These are phyloP conservation scores for Silybum marianum DNA, from an alignment of 129 eudicot genomes.

Conservation along the genomic window DNA sequence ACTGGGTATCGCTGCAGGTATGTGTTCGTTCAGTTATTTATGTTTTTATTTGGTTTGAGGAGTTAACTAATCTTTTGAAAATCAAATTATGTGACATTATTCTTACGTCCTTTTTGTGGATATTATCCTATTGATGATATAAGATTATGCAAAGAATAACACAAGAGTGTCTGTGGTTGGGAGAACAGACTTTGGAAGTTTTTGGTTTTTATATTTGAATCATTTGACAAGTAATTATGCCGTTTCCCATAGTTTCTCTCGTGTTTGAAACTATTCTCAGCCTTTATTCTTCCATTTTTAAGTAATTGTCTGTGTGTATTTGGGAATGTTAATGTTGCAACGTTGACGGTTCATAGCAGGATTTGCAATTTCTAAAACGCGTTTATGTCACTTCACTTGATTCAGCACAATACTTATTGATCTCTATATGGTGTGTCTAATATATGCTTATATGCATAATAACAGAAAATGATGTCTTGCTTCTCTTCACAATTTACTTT, in stretches of 20 bases:
- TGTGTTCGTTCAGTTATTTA: not conserved
- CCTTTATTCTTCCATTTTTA: not conserved
- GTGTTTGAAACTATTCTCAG: not conserved
- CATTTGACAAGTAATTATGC: not conserved
- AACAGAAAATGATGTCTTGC: not conserved
- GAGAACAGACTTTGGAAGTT: not conserved
- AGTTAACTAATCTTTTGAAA: not conserved
- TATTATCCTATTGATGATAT: not conserved
- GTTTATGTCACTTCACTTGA: not conserved
- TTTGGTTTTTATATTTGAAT: not conserved
- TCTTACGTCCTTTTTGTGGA: not conserved
- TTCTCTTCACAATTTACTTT: not conserved
- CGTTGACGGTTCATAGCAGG: not conserved
- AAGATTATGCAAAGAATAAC: not conserved
- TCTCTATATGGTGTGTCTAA: not conserved
- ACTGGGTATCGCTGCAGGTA: constrained; percentile 93
- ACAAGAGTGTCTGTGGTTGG: not conserved
- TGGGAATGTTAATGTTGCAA: not conserved
- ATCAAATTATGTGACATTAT: not conserved
- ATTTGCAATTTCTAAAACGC: not conserved
- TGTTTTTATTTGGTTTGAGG: not conserved
- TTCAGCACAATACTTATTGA: not conserved
- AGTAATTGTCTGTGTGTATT: not conserved
- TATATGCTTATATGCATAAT: not conserved
- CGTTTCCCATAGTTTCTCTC: not conserved